phyloP scores from a whole-genome alignment of 169 alveolate genomes.

The Cryptosporidium ryanae region DNA sequence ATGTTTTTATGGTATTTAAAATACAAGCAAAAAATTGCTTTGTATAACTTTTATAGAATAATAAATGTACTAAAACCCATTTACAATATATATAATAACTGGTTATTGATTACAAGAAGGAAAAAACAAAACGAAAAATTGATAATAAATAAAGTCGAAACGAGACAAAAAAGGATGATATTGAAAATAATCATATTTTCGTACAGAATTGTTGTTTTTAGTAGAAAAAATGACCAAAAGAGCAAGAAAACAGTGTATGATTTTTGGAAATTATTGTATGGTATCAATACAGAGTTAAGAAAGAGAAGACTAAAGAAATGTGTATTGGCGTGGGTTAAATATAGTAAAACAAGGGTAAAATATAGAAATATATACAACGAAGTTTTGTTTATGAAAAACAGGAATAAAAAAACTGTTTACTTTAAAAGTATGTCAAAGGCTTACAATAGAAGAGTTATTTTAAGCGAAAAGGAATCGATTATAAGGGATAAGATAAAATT shows the following conservation, averaged over 20 bases:
- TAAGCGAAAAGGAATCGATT: not conserved
- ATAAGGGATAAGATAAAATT: not conserved
- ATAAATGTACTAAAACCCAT: slow-evolving; percentile 11
- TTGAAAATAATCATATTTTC: not conserved
- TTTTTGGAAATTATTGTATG: slow-evolving; percentile 3
- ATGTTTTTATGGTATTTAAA: not conserved
- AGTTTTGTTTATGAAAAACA: not conserved
- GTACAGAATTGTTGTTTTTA: not conserved
- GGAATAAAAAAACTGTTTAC: not conserved
- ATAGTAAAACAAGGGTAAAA: not conserved
- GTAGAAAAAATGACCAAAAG: not conserved
- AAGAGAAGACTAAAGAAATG: not conserved
- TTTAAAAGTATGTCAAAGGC: not conserved
- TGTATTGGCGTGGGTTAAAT: slow-evolving; percentile 1
- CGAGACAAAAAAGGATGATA: not conserved
- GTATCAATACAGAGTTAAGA: not conserved
- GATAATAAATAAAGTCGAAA: not conserved
- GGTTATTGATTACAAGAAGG: not conserved
- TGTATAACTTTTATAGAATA: not conserved
- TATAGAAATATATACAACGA: not conserved
- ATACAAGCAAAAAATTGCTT: slow-evolving; percentile 5
- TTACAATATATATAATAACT: not conserved
- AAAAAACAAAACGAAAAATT: not conserved
- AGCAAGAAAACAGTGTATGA: not conserved
- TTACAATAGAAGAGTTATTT: slow-evolving; percentile 4